Conservation (phyloP, 1,284 basidiomycete genomes). For the Singerocomus rubriflavus region DNA sequence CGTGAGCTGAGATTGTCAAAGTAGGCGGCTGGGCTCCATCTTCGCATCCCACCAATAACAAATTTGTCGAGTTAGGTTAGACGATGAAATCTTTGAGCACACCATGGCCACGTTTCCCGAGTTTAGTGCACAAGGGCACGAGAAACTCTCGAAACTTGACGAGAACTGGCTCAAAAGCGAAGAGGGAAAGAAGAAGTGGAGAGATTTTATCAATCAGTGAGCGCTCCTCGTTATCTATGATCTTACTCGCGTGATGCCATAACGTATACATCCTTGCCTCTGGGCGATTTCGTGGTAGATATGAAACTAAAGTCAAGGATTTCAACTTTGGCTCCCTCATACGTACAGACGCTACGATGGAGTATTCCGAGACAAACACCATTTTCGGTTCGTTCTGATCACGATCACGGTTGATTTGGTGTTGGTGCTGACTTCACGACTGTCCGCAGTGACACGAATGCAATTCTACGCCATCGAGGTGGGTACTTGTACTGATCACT, state of each 20-base stretch:
- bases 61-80: slow-evolving; percentile 52
- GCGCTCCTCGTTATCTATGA: slow-evolving; percentile 29
- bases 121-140: slow-evolving; percentile 60
- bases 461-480: slow-evolving; percentile 94
- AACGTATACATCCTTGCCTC: neutral
- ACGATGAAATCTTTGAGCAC: slow-evolving; percentile 90
- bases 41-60: slow-evolving; percentile 11
- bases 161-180: slow-evolving; percentile 95
- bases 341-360: slow-evolving; percentile 73
- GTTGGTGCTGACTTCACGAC: slow-evolving; percentile 3
- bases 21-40: slow-evolving; percentile 42
- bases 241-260: neutral
- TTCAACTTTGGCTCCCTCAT: slow-evolving; percentile 98
- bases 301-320: slow-evolving; percentile 86
- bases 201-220: slow-evolving; percentile 84
- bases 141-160: slow-evolving; percentile 72
- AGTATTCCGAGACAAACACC: slow-evolving; percentile 92
- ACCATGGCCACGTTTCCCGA: slow-evolving; percentile 83
- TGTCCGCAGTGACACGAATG: slow-evolving; percentile 63
- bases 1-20: slow-evolving; percentile 77
- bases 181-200: slow-evolving; percentile 91
- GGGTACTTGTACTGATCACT: slow-evolving; percentile 17
- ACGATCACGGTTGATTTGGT: neutral
- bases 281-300: slow-evolving; percentile 40
- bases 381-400: slow-evolving; percentile 71